Conservation (phyloP, 306 rosid species). For the Acacia crassicarpa region DNA sequence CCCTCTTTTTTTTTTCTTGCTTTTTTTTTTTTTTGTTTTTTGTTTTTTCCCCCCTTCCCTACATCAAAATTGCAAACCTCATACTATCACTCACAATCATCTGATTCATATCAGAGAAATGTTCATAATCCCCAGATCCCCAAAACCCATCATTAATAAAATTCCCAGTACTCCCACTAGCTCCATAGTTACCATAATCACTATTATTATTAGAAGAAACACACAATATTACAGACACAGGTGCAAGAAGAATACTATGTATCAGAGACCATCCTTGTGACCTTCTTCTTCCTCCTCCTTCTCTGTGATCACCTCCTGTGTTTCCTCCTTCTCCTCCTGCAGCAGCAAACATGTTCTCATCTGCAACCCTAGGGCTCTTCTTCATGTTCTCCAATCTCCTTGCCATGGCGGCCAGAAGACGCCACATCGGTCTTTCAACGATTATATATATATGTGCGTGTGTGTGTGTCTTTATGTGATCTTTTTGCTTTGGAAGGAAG, state of each 20-base stretch:
- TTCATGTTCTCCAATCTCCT: constrained; percentile 51
- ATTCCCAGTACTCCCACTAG: constrained; percentile 40
- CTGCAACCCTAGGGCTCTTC: constrained; percentile 77
- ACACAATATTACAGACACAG: constrained; percentile 70
- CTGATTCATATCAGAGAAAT: constrained; percentile 70
- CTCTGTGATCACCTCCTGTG: constrained; percentile 23
- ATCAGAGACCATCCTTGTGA: constrained; percentile 60
- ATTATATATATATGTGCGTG: not conserved
- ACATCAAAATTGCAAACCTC: constrained; percentile 91
- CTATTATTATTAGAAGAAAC: constrained; percentile 23
- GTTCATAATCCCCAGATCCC: constrained; percentile 60
- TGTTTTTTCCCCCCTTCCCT: too few species aligned
- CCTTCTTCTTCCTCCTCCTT: constrained; percentile 42
- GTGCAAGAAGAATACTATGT: constrained; percentile 54
- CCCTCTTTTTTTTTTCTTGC: not conserved
- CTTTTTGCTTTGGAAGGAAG: not conserved
- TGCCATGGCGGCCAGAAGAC: constrained; percentile 34
- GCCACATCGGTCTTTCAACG: constrained; percentile 26
- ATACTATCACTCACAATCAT: constrained; percentile 75
- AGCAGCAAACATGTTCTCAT: constrained; percentile 73
- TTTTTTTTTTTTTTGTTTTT: too few species aligned
- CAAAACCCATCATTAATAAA: constrained; percentile 61
- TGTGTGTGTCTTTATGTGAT: not conserved
- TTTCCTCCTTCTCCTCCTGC: constrained; percentile 40
- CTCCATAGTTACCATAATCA: not conserved